A percentile compares a stretch with the other conserved stretches of the same genome.
Evolutionary conservation across 352 stramenopile species (phyloP).

Genomic region (Globisporangium heterothallicum): DNA sequence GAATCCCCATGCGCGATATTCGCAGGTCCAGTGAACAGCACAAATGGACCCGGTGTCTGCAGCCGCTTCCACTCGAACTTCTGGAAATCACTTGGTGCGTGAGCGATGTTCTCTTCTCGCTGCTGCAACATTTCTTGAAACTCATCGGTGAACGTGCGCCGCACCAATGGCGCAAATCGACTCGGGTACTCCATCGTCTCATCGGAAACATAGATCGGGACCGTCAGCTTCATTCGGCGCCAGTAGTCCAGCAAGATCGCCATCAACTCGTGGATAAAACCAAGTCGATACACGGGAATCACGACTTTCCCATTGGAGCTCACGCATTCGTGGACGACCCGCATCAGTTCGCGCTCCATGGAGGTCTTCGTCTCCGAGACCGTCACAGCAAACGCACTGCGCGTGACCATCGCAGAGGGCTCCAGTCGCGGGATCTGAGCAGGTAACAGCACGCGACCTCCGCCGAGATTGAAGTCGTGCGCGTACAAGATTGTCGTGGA

Average conservation of each 20-base stretch:
- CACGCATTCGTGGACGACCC: constrained; percentile 73
- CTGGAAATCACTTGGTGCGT: constrained; percentile 18
- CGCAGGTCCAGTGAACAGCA: constrained; percentile 75
- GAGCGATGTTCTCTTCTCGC: constrained; percentile 17
- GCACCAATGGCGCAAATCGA: constrained; percentile 52
- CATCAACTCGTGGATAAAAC: constrained; percentile 79
- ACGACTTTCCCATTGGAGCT: constrained; percentile 77
- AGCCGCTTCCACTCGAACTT: constrained; percentile 70
- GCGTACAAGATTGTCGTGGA: constrained; percentile 65
- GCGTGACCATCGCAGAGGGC: constrained; percentile 52
- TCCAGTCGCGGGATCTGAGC: constrained; percentile 63
- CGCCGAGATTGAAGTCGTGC: constrained; percentile 76
- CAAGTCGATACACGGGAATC: constrained; percentile 68
- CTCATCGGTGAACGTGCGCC: constrained; percentile 49
- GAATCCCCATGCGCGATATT: constrained; percentile 75
- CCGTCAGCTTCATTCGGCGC: constrained; percentile 41
- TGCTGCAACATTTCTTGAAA: constrained; percentile 27
- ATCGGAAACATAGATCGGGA: constrained; percentile 69
- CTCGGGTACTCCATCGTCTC: constrained; percentile 51
- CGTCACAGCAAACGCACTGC: constrained; percentile 73
- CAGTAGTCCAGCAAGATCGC: constrained; percentile 72
- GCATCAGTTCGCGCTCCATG: constrained; percentile 80
- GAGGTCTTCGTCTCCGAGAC: constrained; percentile 77
- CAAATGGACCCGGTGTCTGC: constrained; percentile 57
- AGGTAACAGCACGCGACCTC: constrained; percentile 60